Conservation (phyloP, 192 early-diverging fungal genomes). For the Linnemannia zychae region DNA sequence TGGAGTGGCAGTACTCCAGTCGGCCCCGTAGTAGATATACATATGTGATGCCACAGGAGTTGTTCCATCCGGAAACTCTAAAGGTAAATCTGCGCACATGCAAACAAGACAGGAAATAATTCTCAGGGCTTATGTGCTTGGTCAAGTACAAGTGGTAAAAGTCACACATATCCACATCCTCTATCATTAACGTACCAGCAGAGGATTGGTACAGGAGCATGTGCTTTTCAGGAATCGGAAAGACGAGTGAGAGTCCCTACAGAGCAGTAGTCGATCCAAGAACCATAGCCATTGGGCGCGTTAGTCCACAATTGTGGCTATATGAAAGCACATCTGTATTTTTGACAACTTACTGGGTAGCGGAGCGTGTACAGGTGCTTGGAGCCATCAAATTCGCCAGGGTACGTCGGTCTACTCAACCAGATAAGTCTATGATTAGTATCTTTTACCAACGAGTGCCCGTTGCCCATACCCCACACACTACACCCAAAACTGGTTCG, state of each 20-base stretch:
- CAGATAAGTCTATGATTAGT: background rate
- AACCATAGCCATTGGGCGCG: background rate
- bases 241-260: constrained; percentile 78
- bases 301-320: background rate
- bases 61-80: constrained; percentile 81
- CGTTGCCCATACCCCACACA: background rate
- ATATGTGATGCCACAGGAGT: constrained; percentile 76
- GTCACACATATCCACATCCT: background rate
- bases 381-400: constrained; percentile 69
- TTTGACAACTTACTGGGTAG: constrained; percentile 70
- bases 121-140: background rate
- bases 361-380: constrained; percentile 71
- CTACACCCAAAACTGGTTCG: background rate
- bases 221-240: constrained; percentile 75
- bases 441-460: background rate
- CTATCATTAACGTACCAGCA: constrained; percentile 47
- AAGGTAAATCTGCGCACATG: constrained; percentile 64
- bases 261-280: background rate
- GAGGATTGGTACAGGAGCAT: constrained; percentile 63
- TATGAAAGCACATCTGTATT: background rate
- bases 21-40: constrained; percentile 70
- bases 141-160: background rate
- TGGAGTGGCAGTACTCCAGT: constrained; percentile 61
- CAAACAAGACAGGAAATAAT: background rate
- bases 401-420: constrained; percentile 66